Base-by-base conservation (phyloP, 352 stramenopile genomes). In the Pythium plurisporium region DNA sequence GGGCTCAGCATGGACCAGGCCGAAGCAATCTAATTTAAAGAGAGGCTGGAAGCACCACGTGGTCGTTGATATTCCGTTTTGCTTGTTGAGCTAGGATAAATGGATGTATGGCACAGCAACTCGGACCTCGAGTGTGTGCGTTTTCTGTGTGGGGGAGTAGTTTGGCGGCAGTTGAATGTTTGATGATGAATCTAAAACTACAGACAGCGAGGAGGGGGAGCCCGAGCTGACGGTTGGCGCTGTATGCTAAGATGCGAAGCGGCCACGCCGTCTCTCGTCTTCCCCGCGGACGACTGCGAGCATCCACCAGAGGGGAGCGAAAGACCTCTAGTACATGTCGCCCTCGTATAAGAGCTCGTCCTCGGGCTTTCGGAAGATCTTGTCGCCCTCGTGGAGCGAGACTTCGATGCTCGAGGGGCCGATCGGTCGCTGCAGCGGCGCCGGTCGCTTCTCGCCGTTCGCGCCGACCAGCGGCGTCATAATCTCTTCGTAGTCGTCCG, bases 401-500 rank as follows among this genome's bases (percentile, higher is more conserved):
- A 93, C 81, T 41, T 95, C 85, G 33, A 95, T 54, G 49, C 65
- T 80, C 25, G 63, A 58, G 1, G 82, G 82, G 1, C 82, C 81
- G 23, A 94, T 87, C 8, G 79, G 67, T 46, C 80, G 85, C 38
- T 83, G 70, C 52, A 87, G 64, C 25, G 80, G 65, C 37, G 77
- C 72, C 3, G 84, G 79, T n/a, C 70, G 66, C 50, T 91, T 93
- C 29, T 82, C 75, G 43, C 64, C 73, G 40, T 72, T 76, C 2
- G 65, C 78, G 11, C 69, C 65, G n/a, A 85, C 90, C 9, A 94
- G 72, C n/a, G 85, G 85, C 45, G 85, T 94, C 85, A 93, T 93
- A 44, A 94, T 89, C 74, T 94, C 85, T 71, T 94, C 85, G 68
- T 94, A 94, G 70, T 94, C 85, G 64, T 94, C 85, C 30, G 82